Evolutionary conservation across 495 filamentous ascomycete species (phyloP), one percentile per base, ranked within the genome.

Genomic region (Chaetomidium leptoderma): DNA sequence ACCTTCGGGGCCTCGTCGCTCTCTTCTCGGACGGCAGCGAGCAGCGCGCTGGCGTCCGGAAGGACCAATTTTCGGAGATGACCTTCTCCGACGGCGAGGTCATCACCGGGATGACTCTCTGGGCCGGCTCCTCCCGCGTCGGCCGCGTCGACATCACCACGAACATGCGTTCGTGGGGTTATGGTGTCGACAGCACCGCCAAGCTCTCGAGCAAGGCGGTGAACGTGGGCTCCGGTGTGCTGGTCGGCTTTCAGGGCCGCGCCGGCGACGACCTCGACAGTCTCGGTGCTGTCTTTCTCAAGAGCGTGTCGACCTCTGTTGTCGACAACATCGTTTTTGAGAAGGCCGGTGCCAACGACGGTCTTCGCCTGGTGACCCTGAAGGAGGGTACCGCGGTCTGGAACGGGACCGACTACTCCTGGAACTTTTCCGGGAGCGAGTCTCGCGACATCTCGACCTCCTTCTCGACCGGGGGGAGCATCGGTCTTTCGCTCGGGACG

Each of bases 241-340:
- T 57, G 10, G 55, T 57, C 17, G 55, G 55, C 5, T 43, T 57
- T 36, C 44, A 50, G 24, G 55, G 55, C 11, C 43, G 55, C 11
- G 33, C 55, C 0, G 55, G 45, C 2, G 23, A 39, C 24, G 44
- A 32, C 4, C 36, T 57, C 24, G 44, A 57, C 45, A 21, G 33
- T 10, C 8, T 57, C 17, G 36, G 35, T 2, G 35, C 45, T 1
- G 27, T 57, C 27, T 57, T 57, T 13, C 55, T 57, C 17, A 49
- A 42, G 19, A 2, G 8, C 0, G 1, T 50, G 9, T 39, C 33
- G 2, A 2, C 0, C 4, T 48, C 55, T 1, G 27, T 10, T 16
- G 42, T 57, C 26, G 35, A 47, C 8, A 10, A 57, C 14, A 27
- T 57, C 33, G 45, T 42, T 6, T 40, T 49, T 4, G 55, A 57